Evolutionary conservation across 768 basidiomycete species (phyloP), one percentile per base, ranked within the genome.

Genomic region (Leccinum incarnatum): DNA sequence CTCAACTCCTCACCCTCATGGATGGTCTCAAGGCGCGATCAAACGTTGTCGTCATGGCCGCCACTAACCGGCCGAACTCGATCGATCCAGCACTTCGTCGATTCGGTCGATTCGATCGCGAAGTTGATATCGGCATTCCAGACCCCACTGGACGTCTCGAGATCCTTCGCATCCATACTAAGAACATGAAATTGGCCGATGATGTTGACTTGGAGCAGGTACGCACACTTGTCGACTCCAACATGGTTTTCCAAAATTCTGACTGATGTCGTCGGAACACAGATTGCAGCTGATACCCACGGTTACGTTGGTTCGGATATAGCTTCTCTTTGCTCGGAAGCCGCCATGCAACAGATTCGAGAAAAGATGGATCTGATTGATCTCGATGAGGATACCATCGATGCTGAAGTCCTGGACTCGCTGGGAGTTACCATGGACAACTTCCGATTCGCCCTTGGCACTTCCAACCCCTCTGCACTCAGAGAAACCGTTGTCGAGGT

Each of bases 351-450:
- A 79, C 97, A 99, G 74, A 99, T 99, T 63, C 92, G 97, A 73
- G 97, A 99, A 79, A 99, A 99, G 86, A 98, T 99, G 96, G 95
- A 98, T 66, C 78, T 94, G 65, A 94, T 96, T 63, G 94, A 95
- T 73, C 83, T 96, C 30, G 93, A 95, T 62, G 93, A 96, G 75
- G 97, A 99, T 71, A 98, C 96, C 52, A 99, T 99, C 70, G 97
- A 99, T 68, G 97, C 97, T 8, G 97, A 99, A 76, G 96, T 99
- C 2, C 89, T 99, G 55, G 97, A 99, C 76, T 92, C 95, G 6
- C 91, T 99, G 52, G 97, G 97, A 64, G 95, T 99, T 65, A 99
- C 97, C 29, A 98, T 98, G 96, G 97, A 99, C 70, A 98, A 98
- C 82, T 98, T 98, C 94, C 89, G 96, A 59, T 98, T 98, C 74